Percentiles rank a stretch among this genome's conserved stretches.
These are phyloP conservation scores for Colletotrichum salicis DNA, from an alignment of 2,329 filamentous ascomycete genomes.

Conservation along the genomic window DNA sequence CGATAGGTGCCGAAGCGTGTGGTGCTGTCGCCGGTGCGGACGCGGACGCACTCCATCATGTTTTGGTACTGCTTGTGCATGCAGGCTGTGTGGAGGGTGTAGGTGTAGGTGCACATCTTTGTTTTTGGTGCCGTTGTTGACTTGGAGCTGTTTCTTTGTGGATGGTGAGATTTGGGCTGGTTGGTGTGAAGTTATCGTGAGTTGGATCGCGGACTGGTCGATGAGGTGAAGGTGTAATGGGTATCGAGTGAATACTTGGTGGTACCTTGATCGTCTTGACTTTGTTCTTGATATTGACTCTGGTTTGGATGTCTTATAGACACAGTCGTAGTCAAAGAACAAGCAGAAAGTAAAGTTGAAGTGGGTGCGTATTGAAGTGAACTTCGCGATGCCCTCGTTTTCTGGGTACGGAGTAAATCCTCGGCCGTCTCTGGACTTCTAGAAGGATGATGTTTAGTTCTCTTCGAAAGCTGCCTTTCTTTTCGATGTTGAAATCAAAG, in stretches of 20 bases:
- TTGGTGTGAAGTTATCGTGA: too few species aligned
- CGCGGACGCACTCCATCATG: conserved; percentile 45
- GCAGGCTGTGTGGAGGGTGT: conserved; percentile 42
- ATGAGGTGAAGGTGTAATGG: too few species aligned
- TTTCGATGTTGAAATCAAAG: neutral
- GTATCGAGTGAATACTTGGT: too few species aligned
- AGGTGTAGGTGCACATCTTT: conserved; percentile 48
- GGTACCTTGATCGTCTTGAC: too few species aligned
- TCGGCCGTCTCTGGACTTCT: neutral
- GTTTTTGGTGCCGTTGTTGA: too few species aligned
- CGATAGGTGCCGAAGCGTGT: neutral
- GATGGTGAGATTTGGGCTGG: neutral
- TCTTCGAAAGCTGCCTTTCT: neutral
- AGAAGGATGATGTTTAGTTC: too few species aligned
- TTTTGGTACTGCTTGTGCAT: conserved; percentile 47
- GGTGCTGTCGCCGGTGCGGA: conserved; percentile 33
- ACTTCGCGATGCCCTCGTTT: neutral
- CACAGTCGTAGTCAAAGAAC: too few species aligned
- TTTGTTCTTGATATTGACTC: too few species aligned
- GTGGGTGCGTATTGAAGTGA: neutral
- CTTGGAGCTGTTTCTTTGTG: neutral
- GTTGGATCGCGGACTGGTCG: too few species aligned
- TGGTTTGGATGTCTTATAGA: too few species aligned
- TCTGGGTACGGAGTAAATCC: neutral
- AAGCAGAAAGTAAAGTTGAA: too few species aligned